Base-by-base conservation (phyloP, 2,329 filamentous ascomycete genomes). In the Ophiostoma himal-ulmi region DNA sequence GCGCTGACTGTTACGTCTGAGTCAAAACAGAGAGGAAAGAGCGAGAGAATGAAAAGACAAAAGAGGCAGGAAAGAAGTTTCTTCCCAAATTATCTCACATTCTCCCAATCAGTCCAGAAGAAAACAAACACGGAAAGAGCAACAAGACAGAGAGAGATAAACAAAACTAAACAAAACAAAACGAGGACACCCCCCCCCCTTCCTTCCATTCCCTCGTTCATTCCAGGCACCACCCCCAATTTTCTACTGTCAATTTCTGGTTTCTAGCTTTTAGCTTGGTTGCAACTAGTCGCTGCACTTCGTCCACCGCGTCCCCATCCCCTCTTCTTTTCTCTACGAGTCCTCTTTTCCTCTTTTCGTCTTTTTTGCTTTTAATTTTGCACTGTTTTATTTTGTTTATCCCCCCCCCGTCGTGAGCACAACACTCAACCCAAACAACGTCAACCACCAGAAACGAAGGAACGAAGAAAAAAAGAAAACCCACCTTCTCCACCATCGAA, bases 141-240 rank as follows among this genome's bases (percentile, higher is more conserved):
- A 26, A 26, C n/a, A 57, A 57, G 5, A 57, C 4, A 57, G n/a
- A 57, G 11, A 57, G 17, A 57, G 8, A 57, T n/a, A n/a, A 54
- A 54, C 3, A n/a, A 54, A 57, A 57, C 26, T 22, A 62, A 30
- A 62, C 22, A 30, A 62, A 34, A 4, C 57, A 62, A 62, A 34
- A 22, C 57, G 17, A 60, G 17, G 26, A 60, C 10, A 34, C 11
- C 22, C 52, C 52, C 54, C 54, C 54, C 57, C 57, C 22, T 13
- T 26, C 30, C 20, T 8, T 34, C 60, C 60, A 64, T 64, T 64
- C 17, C 60, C 60, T 64, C 60, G 34, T 17, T n/a, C 60, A 67
- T 67, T 67, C 65, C 65, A 67, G 65, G 65, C 37, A 66, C n/a
- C n/a, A 30, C 65, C 65, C 65, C 65, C 39, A 26, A 67, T 30